These are phyloP conservation scores for Helichrysum umbraculigerum DNA, from an alignment of 129 eudicot species.

Conservation along the genomic window DNA sequence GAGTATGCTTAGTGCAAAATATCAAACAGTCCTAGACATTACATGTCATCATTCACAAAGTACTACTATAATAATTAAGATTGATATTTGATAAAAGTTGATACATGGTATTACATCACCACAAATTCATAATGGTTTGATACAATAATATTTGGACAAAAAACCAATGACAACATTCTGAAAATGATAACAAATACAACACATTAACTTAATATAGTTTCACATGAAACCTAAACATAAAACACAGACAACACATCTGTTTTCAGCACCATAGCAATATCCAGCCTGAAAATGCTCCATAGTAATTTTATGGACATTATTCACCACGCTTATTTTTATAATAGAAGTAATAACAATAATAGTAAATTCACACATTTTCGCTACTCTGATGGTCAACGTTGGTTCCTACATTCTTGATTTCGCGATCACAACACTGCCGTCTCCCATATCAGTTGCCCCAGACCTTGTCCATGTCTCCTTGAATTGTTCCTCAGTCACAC, in stretches of 20 bases:
- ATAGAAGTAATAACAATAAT: conserved; percentile 16
- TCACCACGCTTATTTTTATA: conserved; percentile 13
- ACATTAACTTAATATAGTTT: conserved; percentile 12
- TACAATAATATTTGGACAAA: background rate
- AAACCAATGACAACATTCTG: background rate
- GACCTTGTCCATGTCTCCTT: conserved; percentile 82
- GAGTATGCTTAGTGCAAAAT: background rate
- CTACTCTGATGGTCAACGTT: background rate
- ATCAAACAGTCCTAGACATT: background rate
- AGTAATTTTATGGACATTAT: conserved; percentile 25
- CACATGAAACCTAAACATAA: conserved; percentile 14
- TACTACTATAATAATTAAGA: no score
- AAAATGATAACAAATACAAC: background rate
- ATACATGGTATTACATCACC: background rate
- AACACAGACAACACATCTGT: conserved; percentile 20
- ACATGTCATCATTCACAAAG: background rate
- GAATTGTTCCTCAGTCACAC: conserved; percentile 94
- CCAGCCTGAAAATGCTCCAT: conserved; percentile 18
- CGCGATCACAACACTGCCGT: conserved; percentile 63
- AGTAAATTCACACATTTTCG: background rate
- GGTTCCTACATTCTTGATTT: conserved; percentile 66
- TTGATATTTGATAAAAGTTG: background rate
- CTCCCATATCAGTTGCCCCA: conserved; percentile 60
- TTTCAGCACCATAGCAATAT: conserved; percentile 22
- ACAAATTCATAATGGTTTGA: background rate